A percentile compares a stretch with the other conserved stretches of the same genome.
Evolutionary conservation across 2,329 filamentous ascomycete genomes (phyloP).

Genomic region (Stachybotrys chartarum): DNA sequence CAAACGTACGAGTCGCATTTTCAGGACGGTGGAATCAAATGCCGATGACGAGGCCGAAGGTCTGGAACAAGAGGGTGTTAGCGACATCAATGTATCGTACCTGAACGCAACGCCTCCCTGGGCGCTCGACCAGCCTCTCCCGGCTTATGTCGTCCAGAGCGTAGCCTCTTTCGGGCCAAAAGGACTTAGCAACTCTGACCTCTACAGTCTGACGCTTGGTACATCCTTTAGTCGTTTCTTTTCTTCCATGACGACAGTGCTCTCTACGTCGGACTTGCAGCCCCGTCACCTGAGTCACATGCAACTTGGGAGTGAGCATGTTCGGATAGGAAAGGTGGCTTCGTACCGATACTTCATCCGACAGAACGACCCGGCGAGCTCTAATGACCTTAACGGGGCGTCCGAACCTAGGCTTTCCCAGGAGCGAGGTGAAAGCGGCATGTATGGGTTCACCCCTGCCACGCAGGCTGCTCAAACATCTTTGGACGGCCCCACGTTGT

Average conservation of each 20-base stretch:
- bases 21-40: constrained; percentile 13
- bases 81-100: constrained; percentile 14
- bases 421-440: too few species aligned
- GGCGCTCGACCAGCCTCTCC: constrained; percentile 25
- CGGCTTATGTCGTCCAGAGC: constrained; percentile 20
- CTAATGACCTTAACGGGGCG: background rate
- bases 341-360: constrained; percentile 24
- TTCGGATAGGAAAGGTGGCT: constrained; percentile 26
- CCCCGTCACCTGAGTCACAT: constrained; percentile 23
- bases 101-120: constrained; percentile 20
- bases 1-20: constrained; percentile 21
- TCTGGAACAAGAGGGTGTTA: constrained; percentile 10
- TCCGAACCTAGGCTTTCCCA: too few species aligned
- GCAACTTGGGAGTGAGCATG: constrained; percentile 27
- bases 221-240: constrained; percentile 28
- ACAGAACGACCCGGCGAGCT: constrained; percentile 1
- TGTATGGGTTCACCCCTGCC: too few species aligned
- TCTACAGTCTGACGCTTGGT: constrained; percentile 28
- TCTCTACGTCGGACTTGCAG: constrained; percentile 23
- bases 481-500: too few species aligned
- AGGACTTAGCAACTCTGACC: constrained; percentile 28
- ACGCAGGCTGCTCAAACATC: too few species aligned
- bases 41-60: constrained; percentile 15
- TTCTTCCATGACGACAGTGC: constrained; percentile 26
- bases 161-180: constrained; percentile 17